Base-by-base conservation (phyloP, 345 rosid species). In the Sisymbrium irio region DNA sequence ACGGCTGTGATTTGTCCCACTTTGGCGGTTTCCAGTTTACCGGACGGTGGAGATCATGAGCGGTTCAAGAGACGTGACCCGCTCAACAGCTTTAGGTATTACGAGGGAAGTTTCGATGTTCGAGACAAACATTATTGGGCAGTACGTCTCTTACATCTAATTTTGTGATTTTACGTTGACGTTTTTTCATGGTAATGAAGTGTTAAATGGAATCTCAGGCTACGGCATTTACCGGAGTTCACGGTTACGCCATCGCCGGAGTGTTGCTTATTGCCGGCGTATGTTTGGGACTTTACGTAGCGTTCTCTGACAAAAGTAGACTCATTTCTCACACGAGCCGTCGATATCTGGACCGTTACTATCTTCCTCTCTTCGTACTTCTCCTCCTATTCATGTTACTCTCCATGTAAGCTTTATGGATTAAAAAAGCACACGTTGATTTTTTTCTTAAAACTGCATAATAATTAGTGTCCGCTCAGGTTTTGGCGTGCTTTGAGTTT, bases 201-300 rank as follows among this genome's bases (percentile, higher is more conserved):
- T 28, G 18, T 42, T 80, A 50, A 70, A 73, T 20, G 57, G 47
- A 69, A 40, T 75, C 69, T 77, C 84, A 91, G 97, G 89, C 94
- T 67, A 85, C 90, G 50, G 84, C 88, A 76, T 91, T 87, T 80
- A 87, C 97, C 77, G 95, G 97, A 74, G 77, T 84, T 51, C 85
- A 88, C 65, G 87, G 86, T 2, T 91, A 77, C 46, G 80, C 64
- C 8, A 78, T 85, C 32, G 94, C 92, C 1, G 87, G 79, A 33
- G 56, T 76, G n/a, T 85, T 89, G 88, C 45, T 85, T 58, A 57
- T 87, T 6, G 56, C 71, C 49, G 97, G 92, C 12, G 18, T 80
- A 2, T 82, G 80, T 22, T 81, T 88, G 0, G 88, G 83, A 59
- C 35, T 85, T 44, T 81, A 79, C 67, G 9, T 70, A 33, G 60